Evolutionary conservation across 805 yeast genomes (phyloP).

Genomic region (Saturnispora kantuleensis): DNA sequence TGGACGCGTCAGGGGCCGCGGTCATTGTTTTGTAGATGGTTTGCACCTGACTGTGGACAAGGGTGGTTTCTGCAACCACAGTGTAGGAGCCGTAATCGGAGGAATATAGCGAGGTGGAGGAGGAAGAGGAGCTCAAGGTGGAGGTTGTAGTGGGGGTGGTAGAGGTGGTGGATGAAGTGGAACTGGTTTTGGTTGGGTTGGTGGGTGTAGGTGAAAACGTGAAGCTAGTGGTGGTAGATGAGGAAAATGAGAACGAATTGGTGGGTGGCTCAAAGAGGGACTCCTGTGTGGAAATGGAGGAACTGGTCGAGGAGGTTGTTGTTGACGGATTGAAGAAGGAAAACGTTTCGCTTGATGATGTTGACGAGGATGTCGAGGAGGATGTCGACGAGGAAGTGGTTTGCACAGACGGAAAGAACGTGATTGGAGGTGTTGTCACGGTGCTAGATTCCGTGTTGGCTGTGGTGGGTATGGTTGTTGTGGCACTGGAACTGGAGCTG

Average conservation of each 20-base stretch:
- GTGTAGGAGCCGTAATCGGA: slow-evolving; percentile 13
- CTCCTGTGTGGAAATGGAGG: too few relatives aligned
- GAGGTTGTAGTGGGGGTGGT: slow-evolving; percentile 6
- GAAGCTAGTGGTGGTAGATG: neutral
- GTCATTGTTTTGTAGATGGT: slow-evolving; percentile 13
- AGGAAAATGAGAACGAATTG: too few relatives aligned
- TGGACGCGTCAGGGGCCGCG: slow-evolving; percentile 19
- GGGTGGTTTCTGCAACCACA: slow-evolving; percentile 14
- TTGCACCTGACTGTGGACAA: slow-evolving; percentile 17
- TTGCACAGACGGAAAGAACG: too few relatives aligned
- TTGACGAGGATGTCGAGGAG: neutral
- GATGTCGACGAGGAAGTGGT: slow-evolving; percentile 4
- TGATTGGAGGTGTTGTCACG: too few relatives aligned
- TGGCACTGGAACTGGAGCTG: slow-evolving; percentile 8
- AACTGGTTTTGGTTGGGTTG: neutral
- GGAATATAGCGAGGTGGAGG: slow-evolving; percentile 10
- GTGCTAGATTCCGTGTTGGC: neutral
- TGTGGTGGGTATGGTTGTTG: slow-evolving; percentile 6
- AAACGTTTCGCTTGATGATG: neutral
- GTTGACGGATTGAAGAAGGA: too few relatives aligned
- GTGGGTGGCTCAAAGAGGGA: too few relatives aligned
- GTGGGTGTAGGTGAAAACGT: slow-evolving; percentile 2
- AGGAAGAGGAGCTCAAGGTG: slow-evolving; percentile 7
- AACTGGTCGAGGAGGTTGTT: too few relatives aligned
- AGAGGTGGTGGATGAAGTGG: neutral